Evolutionary conservation across 176 grass and related monocot genomes (phyloP).

Genomic region (Aegilops umbellulata): DNA sequence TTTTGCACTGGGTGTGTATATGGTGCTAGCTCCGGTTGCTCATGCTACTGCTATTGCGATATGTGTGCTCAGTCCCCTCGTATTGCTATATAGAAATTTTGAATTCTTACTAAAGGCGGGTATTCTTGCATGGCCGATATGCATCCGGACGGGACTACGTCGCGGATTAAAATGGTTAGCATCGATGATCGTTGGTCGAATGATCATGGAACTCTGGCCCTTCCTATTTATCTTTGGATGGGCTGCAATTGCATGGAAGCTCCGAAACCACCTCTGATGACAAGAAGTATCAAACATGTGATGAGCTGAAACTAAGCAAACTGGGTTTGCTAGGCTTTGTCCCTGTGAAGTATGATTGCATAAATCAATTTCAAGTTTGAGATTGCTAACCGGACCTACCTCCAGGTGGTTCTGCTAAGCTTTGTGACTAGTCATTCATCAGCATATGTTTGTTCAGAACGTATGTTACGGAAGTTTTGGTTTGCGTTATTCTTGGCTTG

Average conservation of each 20-base stretch:
- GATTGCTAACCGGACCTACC: too few species aligned
- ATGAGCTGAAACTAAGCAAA: too few species aligned
- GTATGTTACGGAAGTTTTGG: not conserved
- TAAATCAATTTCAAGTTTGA: too few species aligned
- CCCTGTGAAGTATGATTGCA: too few species aligned
- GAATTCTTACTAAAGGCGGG: not conserved
- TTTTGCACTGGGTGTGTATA: not conserved
- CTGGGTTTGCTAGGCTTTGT: too few species aligned
- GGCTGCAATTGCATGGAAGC: not conserved
- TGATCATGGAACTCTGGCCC: not conserved
- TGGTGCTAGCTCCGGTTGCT: not conserved
- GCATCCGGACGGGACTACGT: not conserved
- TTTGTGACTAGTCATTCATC: too few species aligned
- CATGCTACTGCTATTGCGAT: not conserved
- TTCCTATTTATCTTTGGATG: not conserved
- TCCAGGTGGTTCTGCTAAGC: too few species aligned
- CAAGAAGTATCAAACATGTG: too few species aligned
- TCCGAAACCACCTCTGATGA: not conserved
- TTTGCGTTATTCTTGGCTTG: not conserved
- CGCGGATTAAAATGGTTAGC: not conserved
- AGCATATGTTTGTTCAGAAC: too few species aligned
- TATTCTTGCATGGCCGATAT: not conserved
- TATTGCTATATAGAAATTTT: not conserved
- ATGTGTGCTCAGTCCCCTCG: not conserved
- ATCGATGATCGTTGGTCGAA: rapidly evolving